Evolutionary conservation across 495 filamentous ascomycete species (phyloP).

Genomic region (Thozetella sp.): DNA sequence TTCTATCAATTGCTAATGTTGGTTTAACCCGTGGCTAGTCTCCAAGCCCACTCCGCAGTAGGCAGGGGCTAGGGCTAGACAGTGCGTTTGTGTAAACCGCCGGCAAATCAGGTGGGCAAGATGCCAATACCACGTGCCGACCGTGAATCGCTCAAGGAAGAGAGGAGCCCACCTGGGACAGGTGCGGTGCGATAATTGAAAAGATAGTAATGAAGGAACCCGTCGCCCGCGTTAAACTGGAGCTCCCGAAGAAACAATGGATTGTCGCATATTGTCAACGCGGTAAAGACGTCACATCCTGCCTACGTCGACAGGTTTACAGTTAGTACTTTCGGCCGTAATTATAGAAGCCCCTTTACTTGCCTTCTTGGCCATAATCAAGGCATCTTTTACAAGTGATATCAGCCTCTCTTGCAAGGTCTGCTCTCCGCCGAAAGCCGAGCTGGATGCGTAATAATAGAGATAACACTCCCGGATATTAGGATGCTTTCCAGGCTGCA

Average conservation of each 20-base stretch:
- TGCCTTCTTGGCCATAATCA: not conserved
- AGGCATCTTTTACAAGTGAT: not conserved
- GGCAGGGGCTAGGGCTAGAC: no score
- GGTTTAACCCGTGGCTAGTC: no score
- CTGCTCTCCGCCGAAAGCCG: not conserved
- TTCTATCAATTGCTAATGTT: no score
- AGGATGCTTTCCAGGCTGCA: not conserved
- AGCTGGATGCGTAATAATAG: not conserved
- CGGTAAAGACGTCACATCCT: not conserved
- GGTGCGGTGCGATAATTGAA: not conserved
- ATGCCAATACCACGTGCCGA: not conserved
- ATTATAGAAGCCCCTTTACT: not conserved
- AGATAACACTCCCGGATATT: not conserved
- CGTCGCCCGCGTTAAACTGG: not conserved
- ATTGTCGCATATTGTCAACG: not conserved
- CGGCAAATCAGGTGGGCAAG: not conserved
- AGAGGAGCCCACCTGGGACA: not conserved
- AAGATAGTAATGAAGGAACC: not conserved
- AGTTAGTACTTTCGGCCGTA: not conserved
- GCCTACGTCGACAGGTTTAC: not conserved
- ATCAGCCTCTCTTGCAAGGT: not conserved
- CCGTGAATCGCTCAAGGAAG: not conserved
- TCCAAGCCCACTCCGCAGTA: no score
- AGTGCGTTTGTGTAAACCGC: no score
- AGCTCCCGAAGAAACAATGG: not conserved